Evolutionary conservation across 2,329 filamentous ascomycete genomes (phyloP).

Genomic region (Epichloe coenophiala): DNA sequence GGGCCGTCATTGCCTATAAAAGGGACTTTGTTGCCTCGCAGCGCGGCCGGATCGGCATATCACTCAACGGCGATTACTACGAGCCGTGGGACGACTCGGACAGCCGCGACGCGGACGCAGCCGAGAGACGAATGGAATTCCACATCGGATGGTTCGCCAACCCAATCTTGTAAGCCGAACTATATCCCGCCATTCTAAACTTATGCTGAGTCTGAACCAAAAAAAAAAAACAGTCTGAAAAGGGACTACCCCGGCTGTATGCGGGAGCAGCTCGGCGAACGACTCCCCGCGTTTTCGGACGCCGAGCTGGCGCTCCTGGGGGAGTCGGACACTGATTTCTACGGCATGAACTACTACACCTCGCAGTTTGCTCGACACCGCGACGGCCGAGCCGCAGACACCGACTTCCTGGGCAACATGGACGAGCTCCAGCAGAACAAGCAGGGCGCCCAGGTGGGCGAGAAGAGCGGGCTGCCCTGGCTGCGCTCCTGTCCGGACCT

Average conservation of each 20-base stretch:
- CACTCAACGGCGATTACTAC: slow-evolving; percentile 25
- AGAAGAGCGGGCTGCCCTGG: slow-evolving; percentile 21
- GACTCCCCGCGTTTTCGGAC: slow-evolving; percentile 17
- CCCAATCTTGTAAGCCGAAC: slow-evolving; percentile 20
- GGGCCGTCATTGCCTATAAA: slow-evolving; percentile 19
- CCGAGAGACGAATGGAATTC: slow-evolving; percentile 22
- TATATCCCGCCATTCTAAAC: too few relatives aligned
- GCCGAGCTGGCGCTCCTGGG: slow-evolving; percentile 15
- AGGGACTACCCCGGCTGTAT: slow-evolving; percentile 23
- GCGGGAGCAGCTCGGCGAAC: slow-evolving; percentile 18
- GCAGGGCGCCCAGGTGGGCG: slow-evolving; percentile 16
- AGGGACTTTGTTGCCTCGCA: slow-evolving; percentile 18
- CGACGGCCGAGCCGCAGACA: slow-evolving; percentile 10
- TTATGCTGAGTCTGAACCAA: too few relatives aligned
- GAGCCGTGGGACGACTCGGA: slow-evolving; percentile 21
- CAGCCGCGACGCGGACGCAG: slow-evolving; percentile 16
- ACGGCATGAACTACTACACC: slow-evolving; percentile 29
- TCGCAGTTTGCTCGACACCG: slow-evolving; percentile 21
- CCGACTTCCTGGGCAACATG: slow-evolving; percentile 21
- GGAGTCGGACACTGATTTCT: slow-evolving; percentile 19
- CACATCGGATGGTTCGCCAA: slow-evolving; percentile 27
- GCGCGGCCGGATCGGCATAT: slow-evolving; percentile 20
- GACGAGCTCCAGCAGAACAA: slow-evolving; percentile 19
- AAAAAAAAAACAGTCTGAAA: slow-evolving; percentile 6
- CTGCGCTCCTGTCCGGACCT: slow-evolving; percentile 17